A percentile compares a stretch with the other conserved stretches of the same genome.
Evolutionary conservation across 305 asterid species (phyloP).

Genomic region (Nicotiana rustica): DNA sequence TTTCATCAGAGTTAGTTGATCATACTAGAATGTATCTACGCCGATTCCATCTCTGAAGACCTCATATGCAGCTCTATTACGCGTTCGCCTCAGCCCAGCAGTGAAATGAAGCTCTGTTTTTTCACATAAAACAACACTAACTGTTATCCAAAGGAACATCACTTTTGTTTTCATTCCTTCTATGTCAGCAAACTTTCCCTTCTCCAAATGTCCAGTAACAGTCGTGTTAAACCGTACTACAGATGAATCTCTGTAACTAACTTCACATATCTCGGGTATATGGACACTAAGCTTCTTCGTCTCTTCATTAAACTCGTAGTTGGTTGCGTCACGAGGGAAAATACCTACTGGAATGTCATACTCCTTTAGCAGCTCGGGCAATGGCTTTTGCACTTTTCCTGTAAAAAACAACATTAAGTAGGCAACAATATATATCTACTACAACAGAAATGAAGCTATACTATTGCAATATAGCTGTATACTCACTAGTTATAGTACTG

Average conservation of each 20-base stretch:
- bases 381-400: constrained; percentile 81
- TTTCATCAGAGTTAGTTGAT: neutral
- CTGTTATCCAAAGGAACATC: constrained; percentile 61
- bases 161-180: constrained; percentile 90
- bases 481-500: no score
- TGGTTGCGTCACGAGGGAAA: constrained; percentile 81
- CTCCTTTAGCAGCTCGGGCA: constrained; percentile 73
- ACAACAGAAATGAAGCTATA: no score
- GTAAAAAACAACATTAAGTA: constrained; percentile 28
- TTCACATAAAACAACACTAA: constrained; percentile 73
- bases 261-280: constrained; percentile 71
- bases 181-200: constrained; percentile 71
- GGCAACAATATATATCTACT: neutral
- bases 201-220: constrained; percentile 68
- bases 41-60: constrained; percentile 72
- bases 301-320: constrained; percentile 81
- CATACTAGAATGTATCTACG: constrained; percentile 66
- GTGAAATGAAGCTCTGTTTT: constrained; percentile 74
- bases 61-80: constrained; percentile 83
- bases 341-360: constrained; percentile 72
- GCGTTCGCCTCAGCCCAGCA: constrained; percentile 86
- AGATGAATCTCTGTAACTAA: constrained; percentile 73
- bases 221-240: constrained; percentile 59
- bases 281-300: constrained; percentile 62
- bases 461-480: no score